Evolutionary conservation across 306 rosid genomes (phyloP), one percentile per base, ranked within the genome.

Genomic region (Cercis canadensis): DNA sequence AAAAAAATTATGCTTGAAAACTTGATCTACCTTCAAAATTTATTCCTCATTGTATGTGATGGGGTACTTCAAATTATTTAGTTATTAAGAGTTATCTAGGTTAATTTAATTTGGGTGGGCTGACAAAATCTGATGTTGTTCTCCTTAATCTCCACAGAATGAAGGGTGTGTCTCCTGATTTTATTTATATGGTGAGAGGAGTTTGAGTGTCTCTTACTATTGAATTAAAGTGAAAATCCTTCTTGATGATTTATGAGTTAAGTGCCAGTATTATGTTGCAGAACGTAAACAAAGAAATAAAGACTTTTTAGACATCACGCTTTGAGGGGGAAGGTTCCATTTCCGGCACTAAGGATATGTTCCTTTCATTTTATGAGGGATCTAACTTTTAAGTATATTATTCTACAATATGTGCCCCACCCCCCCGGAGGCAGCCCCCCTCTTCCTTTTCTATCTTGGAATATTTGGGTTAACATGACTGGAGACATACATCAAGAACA

Each of bases 1-100:
- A 53, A 40, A 18, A n/a, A 31, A 18, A 4, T 57, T 69, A 10
- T 32, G 9, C 67, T 46, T 74, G 58, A 37, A 69, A 73, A 24
- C 57, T 73, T 78, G 57, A 55, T 64, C 56, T 68, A 10, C 52
- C 37, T 14, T 50, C 3, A 18, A 51, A 43, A 31, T 51, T 57
- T 0, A 21, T 73, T 51, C 41, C 36, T 71, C 43, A 17, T 52
- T 46, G 19, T 39, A 17, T 67, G 5, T 49, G 43, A 44, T 72
- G 19, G 21, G 49, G 64, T 56, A 34, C 65, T 39, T 37, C 31
- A 36, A 5, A 17, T 39, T 39, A 17, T 16, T n/a, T 59, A 33
- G 3, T 33, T 65, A 51, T 24, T 13, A 18, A 63, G 44, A 63
- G 39, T 53, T 31, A 50, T 52, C 68, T 54, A 19, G 74, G 63